Evolutionary conservation across 768 basidiomycete species (phyloP).

Genomic region (Mycena crocata): DNA sequence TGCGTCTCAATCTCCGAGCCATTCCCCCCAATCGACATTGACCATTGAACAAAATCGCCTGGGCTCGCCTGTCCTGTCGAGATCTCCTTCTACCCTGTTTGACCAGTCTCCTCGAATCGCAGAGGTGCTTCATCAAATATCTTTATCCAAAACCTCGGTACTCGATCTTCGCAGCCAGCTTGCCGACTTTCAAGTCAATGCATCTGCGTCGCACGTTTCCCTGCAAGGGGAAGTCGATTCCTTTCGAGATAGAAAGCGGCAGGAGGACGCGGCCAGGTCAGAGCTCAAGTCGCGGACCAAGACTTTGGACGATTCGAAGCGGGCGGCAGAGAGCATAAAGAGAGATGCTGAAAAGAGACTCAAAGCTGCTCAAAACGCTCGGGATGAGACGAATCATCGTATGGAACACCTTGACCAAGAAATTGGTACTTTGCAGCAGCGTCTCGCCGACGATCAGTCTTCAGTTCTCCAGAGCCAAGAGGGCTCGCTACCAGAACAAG

Average conservation of each 20-base stretch:
- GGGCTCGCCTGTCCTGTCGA: slow-evolving; percentile 47
- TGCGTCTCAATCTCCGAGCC: slow-evolving; percentile 37
- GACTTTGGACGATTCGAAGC: slow-evolving; percentile 86
- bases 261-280: slow-evolving; percentile 82
- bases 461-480: slow-evolving; percentile 58
- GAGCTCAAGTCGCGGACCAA: slow-evolving; percentile 90
- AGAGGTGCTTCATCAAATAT: slow-evolving; percentile 82
- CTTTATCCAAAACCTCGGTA: slow-evolving; percentile 68
- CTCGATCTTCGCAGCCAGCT: slow-evolving; percentile 79
- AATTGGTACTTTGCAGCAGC: slow-evolving; percentile 66
- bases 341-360: slow-evolving; percentile 92
- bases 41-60: slow-evolving; percentile 44
- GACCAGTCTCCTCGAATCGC: slow-evolving; percentile 79
- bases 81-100: slow-evolving; percentile 56
- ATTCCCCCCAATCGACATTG: slow-evolving; percentile 40
- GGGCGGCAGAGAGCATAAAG: slow-evolving; percentile 81
- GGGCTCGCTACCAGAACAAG: slow-evolving; percentile 64
- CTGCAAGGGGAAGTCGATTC: slow-evolving; percentile 82
- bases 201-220: slow-evolving; percentile 68
- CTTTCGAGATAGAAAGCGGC: slow-evolving; percentile 78
- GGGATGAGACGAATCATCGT: slow-evolving; percentile 70
- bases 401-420: slow-evolving; percentile 72
- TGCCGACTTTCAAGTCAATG: slow-evolving; percentile 65
- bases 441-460: slow-evolving; percentile 66
- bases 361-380: slow-evolving; percentile 71